Base-by-base conservation (phyloP, 164 flowering plant species). In the Vitis rotundifolia region DNA sequence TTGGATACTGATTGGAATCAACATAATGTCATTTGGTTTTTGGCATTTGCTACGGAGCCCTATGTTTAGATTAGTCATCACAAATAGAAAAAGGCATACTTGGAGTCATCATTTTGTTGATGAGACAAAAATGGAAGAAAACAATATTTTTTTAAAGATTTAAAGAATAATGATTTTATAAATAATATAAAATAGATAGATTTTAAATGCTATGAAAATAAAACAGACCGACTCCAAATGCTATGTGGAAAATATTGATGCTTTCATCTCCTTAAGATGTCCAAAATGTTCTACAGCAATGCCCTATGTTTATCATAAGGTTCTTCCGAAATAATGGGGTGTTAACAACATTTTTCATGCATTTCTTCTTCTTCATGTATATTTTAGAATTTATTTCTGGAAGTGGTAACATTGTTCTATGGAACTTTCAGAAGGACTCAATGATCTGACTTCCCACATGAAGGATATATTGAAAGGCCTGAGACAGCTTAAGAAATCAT, bases 391-490 rank as follows among this genome's bases (percentile, higher is more conserved):
- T 5, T 13, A 63, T n/a, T 16, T 61, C 31, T 37, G 9, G 50
- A 14, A 61, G 19, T n/a, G 47, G 10, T 69, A 22, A 56, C 16
- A 18, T 69, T n/a, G 64, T 26, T 69, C 19, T 62, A 57, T 37
- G 44, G 44, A 37, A 67, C 66, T 70, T 78, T 60, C 87, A 89
- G 97, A 91, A 49, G 97, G 93, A 57, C 61, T 88, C 59, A 79
- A 64, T 22, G 91, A 84, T 66, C 57, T 91, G 26, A 69, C 80
- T 31, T 28, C 73, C 49, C 56, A 79, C 66, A 70, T 83, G 81
- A 91, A 87, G 81, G 91, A 87, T 70, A 83, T 89, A 64, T 59
- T 83, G 75, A 89, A 80, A 78, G 85, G 82, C 49, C 75, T 91
- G 72, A 85, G 91, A 72, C 93, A 89, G 78, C 79, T 91, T 7